Evolutionary conservation across 83 land plant genomes (phyloP), one percentile per base, ranked within the genome.

Genomic region (Picea abies): DNA sequence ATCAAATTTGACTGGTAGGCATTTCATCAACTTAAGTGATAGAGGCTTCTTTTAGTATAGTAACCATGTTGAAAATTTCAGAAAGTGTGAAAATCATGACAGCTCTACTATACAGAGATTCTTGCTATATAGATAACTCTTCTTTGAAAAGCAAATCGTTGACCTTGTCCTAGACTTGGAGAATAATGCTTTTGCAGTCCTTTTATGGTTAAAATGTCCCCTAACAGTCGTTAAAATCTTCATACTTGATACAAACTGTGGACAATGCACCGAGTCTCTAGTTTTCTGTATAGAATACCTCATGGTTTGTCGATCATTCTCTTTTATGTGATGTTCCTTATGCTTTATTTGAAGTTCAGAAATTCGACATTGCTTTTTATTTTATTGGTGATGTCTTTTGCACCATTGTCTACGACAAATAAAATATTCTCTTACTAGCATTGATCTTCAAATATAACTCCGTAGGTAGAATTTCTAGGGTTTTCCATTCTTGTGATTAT

Each of bases 161-260:
- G 25, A 44, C 58, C 8, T 17, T 73, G 25, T 4, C 25, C 58
- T 47, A n/a, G 26, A 73, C 3, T 73, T n/a, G 26, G 22, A 10
- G 52, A 39, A 41, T 20, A 73, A 16, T n/a, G 11, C 41, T 7
- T 47, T 44, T 73, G 58, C 25, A 47, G 25, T 16, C 26, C 25
- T 47, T 22, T 3, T 41, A 73, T 41, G 16, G 37, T 52, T 4
- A 73, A 5, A 73, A 41, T 73, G 49, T 44, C 1, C 39, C 58
- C 77, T 8, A 73, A 73, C 19, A 73, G 77, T 4, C 26, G 47
- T 22, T 49, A 22, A 72, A 20, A 72, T 72, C 77, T 72, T 44
- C 77, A 72, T 72, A 44, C 11, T 70, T 72, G 77, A 44, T 44
- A 72, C 56, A 72, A 72, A 39, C 58, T 72, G 52, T 72, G 9